These are phyloP conservation scores for Populus hybrid DNA, from an alignment of 441 rosid species.

Conservation along the genomic window DNA sequence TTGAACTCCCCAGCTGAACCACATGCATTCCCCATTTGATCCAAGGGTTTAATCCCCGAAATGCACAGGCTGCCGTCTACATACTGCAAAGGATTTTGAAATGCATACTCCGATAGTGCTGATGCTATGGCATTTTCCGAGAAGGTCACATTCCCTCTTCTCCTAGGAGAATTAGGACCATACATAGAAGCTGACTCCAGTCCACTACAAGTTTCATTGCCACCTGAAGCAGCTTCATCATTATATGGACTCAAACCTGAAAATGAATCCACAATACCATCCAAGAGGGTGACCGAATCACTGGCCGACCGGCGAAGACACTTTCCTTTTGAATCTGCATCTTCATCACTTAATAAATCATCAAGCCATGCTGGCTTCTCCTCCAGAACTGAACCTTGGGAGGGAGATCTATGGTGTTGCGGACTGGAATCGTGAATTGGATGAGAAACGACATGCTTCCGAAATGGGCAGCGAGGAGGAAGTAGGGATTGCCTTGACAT, in stretches of 20 bases:
- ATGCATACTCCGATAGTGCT: constrained; percentile 54
- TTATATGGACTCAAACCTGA: constrained; percentile 32
- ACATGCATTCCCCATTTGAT: constrained; percentile 24
- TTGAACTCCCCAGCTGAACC: constrained; percentile 2
- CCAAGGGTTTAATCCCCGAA: constrained; percentile 24
- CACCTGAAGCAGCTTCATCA: constrained; percentile 31
- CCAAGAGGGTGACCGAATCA: constrained; percentile 54
- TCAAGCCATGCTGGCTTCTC: constrained; percentile 70
- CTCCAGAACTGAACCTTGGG: constrained; percentile 44
- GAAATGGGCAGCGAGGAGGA: constrained; percentile 71
- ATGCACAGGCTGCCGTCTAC: constrained; percentile 38
- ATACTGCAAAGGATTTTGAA: constrained; percentile 40
- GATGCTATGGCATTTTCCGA: constrained; percentile 54
- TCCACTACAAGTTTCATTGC: constrained; percentile 23
- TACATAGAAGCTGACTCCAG: too few species aligned
- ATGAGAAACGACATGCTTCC: constrained; percentile 36
- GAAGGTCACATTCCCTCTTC: constrained; percentile 33
- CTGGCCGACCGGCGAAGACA: constrained; percentile 58
- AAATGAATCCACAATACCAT: constrained; percentile 39
- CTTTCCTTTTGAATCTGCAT: constrained; percentile 32
- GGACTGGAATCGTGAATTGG: constrained; percentile 31
- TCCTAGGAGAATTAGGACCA: too few species aligned
- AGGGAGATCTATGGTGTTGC: constrained; percentile 41
- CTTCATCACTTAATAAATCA: constrained; percentile 48
- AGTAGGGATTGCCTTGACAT: constrained; percentile 70